Percentiles rank a stretch among this genome's conserved stretches.
These are phyloP conservation scores for Metschnikowia cerradonensis DNA, from an alignment of 805 yeast genomes.

Conservation along the genomic window DNA sequence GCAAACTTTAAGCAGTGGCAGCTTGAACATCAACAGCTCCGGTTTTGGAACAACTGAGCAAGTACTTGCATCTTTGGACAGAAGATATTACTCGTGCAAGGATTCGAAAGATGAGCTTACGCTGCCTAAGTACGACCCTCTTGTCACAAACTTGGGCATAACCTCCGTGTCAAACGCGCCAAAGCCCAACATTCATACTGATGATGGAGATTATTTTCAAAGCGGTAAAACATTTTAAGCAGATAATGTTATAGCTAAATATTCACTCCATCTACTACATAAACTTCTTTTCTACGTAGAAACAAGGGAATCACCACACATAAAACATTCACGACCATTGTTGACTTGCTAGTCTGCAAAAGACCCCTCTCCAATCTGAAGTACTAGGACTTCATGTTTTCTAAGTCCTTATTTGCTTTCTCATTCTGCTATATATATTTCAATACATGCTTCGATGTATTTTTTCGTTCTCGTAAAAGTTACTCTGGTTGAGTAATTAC, in stretches of 20 bases:
- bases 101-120: not conserved
- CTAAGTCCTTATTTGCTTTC: not conserved
- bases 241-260: not conserved
- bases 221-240: not conserved
- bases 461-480: not conserved
- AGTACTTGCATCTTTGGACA: not conserved
- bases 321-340: not conserved
- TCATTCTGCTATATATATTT: not conserved
- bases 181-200: not conserved
- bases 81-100: not conserved
- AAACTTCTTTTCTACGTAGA: not conserved
- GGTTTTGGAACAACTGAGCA: not conserved
- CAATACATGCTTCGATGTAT: not conserved
- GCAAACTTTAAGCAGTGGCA: not conserved
- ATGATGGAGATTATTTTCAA: not conserved
- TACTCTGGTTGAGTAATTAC: not conserved
- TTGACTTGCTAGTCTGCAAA: not conserved
- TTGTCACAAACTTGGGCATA: not conserved
- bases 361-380: not conserved
- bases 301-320: too few species aligned
- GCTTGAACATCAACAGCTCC: not conserved
- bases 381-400: not conserved
- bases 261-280: too few species aligned
- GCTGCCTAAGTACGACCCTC: not conserved
- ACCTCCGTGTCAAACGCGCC: not conserved